phyloP scores from a whole-genome alignment of 2,329 filamentous ascomycete genomes.

The Cladosporium sp. region DNA sequence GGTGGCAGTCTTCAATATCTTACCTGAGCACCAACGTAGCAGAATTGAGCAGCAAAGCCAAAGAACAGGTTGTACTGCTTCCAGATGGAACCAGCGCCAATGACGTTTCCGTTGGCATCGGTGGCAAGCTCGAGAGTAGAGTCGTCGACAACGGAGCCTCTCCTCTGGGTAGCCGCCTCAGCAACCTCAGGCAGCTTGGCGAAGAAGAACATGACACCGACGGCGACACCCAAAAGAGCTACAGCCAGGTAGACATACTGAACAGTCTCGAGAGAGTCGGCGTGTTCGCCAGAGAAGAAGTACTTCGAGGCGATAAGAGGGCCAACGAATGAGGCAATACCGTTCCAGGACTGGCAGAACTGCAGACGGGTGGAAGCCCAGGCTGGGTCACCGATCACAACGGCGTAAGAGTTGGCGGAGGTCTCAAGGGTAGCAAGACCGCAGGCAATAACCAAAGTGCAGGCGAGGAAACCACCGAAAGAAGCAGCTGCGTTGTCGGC shows the following conservation, averaged over 20 bases:
- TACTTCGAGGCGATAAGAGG: conserved; percentile 44
- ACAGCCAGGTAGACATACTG: conserved; percentile 45
- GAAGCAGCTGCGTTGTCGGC: conserved; percentile 35
- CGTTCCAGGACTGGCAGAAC: conserved; percentile 44
- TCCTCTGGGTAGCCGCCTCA: conserved; percentile 29
- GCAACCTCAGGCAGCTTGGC: conserved; percentile 42
- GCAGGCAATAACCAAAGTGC: conserved; percentile 44
- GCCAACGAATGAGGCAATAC: conserved; percentile 43
- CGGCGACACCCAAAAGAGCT: conserved; percentile 40
- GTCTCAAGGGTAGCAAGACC: conserved; percentile 45
- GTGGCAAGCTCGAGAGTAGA: conserved; percentile 34
- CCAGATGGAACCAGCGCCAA: conserved; percentile 39
- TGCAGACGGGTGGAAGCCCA: conserved; percentile 42
- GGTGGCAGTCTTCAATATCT: no score
- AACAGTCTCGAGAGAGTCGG: conserved; percentile 40
- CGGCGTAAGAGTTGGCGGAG: conserved; percentile 44
- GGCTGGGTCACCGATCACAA: conserved; percentile 42
- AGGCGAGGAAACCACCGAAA: conserved; percentile 43
- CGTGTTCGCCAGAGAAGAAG: conserved; percentile 40
- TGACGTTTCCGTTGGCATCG: conserved; percentile 36
- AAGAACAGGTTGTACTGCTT: conserved; percentile 46
- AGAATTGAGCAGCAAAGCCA: conserved; percentile 42
- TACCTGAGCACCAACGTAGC: conserved; percentile 42
- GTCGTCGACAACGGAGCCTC: conserved; percentile 34
- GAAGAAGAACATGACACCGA: conserved; percentile 42